Evolutionary conservation across 2,329 filamentous ascomycete genomes (phyloP), one percentile per base, ranked within the genome.

Genomic region (Lachnellula suecica): DNA sequence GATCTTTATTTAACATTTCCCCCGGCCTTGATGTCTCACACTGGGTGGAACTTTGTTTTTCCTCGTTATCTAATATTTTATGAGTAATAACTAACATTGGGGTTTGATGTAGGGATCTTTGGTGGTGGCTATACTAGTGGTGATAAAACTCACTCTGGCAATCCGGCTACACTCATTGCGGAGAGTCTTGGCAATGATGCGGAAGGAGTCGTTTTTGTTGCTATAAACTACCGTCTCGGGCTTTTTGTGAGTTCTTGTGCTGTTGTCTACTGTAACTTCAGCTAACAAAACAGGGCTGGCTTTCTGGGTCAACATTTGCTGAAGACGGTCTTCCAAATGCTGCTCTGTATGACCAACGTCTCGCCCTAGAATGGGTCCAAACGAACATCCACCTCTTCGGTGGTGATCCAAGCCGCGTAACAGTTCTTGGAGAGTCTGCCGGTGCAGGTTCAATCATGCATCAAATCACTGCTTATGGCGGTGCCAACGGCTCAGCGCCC

Each of bases 321-420:
- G 58, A 44, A 11, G 66, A 73, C 53, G 77, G 75, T 4, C 70
- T 69, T 3, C 67, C 75, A 2, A 82, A 82, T 58, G 73, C 71
- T 8, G 79, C 72, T 2, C 66, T 82, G 0, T 69, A 74, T 47
- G 79, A 83, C 53, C 81, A 84, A 61, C 71, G 77, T 11, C 68
- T 81, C 22, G 79, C 78, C 20, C 67, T 85, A 5, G 68, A 82
- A 58, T 85, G 82, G 82, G 73, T 83, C 2, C 73, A 79, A 49
- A 61, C 74, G 37, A 67, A 81, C 56, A 81, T 82, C 43, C 66
- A 74, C 56, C 64, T 72, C 10, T 84, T 83, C 58, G 79, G 81
- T 3, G 80, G 80, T 13, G 74, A 82, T 61, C 66, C 71, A 0
- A 63, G 69, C 2, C 68, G 70, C 17, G 72, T 82, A 25, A 81